phyloP scores from a whole-genome alignment of 2,329 filamentous ascomycete genomes.

The Epicoccum sorghinum region DNA sequence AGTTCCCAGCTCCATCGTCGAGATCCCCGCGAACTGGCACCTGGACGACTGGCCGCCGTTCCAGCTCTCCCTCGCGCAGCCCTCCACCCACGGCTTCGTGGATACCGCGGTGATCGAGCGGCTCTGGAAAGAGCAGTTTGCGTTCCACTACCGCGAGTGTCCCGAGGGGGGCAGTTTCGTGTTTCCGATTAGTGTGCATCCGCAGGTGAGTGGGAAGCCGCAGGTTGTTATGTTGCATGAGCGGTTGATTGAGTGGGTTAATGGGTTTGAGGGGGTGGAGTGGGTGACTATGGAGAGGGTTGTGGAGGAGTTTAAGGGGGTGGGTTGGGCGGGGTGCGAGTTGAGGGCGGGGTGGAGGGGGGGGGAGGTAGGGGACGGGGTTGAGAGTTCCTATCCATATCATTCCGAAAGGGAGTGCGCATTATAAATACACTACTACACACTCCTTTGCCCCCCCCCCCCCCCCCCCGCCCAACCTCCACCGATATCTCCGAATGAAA shows the following conservation, averaged over 20 bases:
- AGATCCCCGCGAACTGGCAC: constrained; percentile 59
- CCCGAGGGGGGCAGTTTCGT: constrained; percentile 66
- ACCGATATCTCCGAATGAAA: too few species aligned
- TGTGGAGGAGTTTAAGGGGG: constrained; percentile 70
- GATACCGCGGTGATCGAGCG: constrained; percentile 64
- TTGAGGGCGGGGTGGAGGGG: too few species aligned
- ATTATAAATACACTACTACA: too few species aligned
- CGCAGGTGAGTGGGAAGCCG: constrained; percentile 68
- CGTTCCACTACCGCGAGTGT: constrained; percentile 77
- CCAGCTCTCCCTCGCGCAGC: constrained; percentile 71
- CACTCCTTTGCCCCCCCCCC: too few species aligned
- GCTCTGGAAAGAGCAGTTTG: constrained; percentile 69
- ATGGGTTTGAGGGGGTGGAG: constrained; percentile 65
- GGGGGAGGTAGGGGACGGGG: too few species aligned
- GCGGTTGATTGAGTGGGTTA: constrained; percentile 72
- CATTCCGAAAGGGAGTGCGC: too few species aligned
- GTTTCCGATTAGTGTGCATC: constrained; percentile 78
- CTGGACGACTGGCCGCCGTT: constrained; percentile 58
- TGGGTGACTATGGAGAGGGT: constrained; percentile 75
- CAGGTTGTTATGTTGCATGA: constrained; percentile 77
- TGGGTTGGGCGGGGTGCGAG: too few species aligned
- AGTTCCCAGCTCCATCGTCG: constrained; percentile 65
- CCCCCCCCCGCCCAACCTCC: too few species aligned
- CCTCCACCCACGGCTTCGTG: constrained; percentile 67
- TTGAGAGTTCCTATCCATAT: too few species aligned